Base-by-base conservation (phyloP, 495 filamentous ascomycete species). In the Apodospora peruviana region DNA sequence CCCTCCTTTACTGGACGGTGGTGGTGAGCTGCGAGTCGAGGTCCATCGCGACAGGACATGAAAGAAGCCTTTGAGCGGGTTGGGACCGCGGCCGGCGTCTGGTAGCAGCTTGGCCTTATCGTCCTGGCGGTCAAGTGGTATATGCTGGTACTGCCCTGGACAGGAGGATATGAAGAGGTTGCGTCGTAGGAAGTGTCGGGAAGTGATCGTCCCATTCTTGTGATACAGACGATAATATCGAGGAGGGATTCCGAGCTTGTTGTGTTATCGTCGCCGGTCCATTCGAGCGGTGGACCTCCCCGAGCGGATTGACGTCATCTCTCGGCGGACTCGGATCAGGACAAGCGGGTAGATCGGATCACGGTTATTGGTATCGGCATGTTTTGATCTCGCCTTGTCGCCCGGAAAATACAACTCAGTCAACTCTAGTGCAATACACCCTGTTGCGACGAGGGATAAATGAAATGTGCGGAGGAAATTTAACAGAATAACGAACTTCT, bases 291-390 rank as follows among this genome's bases (percentile, higher is more conserved):
- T 42, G 17, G 17, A 42, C 19, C 9, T 42, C 40, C 5, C 40
- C 40, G 17, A 42, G 40, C 10, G 40, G 19, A 42, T 21, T 21
- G 40, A 4, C 40, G 40, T 42, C 40, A 42, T 42, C 40, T 42
- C 40, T 12, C 17, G 18, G n/a, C n/a, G n/a, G n/a, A n/a, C n/a
- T n/a, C n/a, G n/a, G n/a, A n/a, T n/a, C n/a, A n/a, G n/a, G n/a
- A n/a, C n/a, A n/a, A n/a, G n/a, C n/a, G n/a, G n/a, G n/a, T n/a
- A n/a, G n/a, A n/a, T n/a, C n/a, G n/a, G n/a, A n/a, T n/a, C n/a
- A n/a, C n/a, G n/a, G n/a, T n/a, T n/a, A n/a, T n/a, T n/a, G n/a
- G n/a, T n/a, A n/a, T n/a, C n/a, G n/a, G n/a, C n/a, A n/a, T n/a
- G n/a, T n/a, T n/a, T n/a, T n/a, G n/a, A n/a, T n/a, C n/a, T n/a